Percentiles rank a stretch among this genome's conserved stretches.
phyloP scores from a whole-genome alignment of 2,329 filamentous ascomycete genomes.

The Fusarium sp. region DNA sequence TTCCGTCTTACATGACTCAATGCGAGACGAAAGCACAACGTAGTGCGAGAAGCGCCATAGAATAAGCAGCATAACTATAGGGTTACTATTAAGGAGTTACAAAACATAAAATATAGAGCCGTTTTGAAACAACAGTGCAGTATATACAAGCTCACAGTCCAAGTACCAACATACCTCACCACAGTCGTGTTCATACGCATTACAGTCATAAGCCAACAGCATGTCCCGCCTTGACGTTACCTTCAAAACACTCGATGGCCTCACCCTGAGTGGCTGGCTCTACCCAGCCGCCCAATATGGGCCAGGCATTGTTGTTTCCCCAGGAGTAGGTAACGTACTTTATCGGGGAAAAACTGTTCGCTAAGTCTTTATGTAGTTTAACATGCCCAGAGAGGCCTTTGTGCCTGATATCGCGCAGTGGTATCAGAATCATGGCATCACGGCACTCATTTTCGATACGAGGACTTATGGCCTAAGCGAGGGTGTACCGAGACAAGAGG shows the following conservation, averaged over 20 bases:
- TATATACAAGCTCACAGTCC: background rate
- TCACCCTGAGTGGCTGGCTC: background rate
- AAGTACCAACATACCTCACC: background rate
- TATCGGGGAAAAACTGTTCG: accelerated
- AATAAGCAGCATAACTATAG: too few relatives aligned
- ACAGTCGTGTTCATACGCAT: background rate
- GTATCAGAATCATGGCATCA: background rate
- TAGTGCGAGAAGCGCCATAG: background rate
- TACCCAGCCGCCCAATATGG: background rate
- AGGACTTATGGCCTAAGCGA: background rate
- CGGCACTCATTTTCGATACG: background rate
- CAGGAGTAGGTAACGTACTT: background rate
- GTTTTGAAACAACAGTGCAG: background rate
- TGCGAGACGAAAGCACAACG: background rate
- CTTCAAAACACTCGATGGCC: background rate
- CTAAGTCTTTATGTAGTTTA: background rate
- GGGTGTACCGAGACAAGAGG: background rate
- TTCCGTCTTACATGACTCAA: background rate
- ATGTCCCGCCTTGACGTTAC: background rate
- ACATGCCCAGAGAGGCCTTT: background rate
- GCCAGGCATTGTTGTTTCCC: background rate
- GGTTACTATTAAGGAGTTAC: background rate
- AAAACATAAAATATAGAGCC: background rate
- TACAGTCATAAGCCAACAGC: background rate
- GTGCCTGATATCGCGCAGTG: background rate